Conservation (phyloP, 164 flowering plant species). For the Magnolia officinalis region DNA sequence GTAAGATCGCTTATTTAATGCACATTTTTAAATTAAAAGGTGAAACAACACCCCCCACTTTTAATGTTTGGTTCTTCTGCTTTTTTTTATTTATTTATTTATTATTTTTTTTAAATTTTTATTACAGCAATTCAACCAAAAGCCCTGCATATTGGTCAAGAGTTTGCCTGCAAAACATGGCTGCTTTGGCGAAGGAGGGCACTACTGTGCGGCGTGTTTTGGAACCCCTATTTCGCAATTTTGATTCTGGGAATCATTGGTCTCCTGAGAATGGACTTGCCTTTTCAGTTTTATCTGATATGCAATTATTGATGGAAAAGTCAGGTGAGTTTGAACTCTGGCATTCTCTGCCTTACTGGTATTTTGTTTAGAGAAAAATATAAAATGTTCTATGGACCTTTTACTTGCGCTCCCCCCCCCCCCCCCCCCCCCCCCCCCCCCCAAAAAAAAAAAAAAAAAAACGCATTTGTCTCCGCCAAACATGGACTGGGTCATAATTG, state of each 20-base stretch:
- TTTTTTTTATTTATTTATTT: conserved; percentile 7
- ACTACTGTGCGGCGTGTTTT: conserved; percentile 83
- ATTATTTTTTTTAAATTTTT: background rate
- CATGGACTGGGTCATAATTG: background rate
- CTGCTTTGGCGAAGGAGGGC: conserved; percentile 66
- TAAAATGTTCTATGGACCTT: background rate
- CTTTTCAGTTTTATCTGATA: conserved; percentile 47
- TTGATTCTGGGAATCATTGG: conserved; percentile 77
- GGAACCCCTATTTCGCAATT: conserved; percentile 69
- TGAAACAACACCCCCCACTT: background rate
- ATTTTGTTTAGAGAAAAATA: background rate
- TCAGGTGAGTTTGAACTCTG: conserved; percentile 42
- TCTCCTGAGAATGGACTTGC: conserved; percentile 64
- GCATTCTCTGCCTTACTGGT: background rate
- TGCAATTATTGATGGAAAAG: conserved; percentile 66
- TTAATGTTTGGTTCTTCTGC: background rate
- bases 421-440: too few relatives aligned
- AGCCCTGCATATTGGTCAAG: conserved; percentile 79
- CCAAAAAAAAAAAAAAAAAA: too few relatives aligned
- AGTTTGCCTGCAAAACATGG: conserved; percentile 76
- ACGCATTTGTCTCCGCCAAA: background rate
- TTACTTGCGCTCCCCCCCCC: background rate
- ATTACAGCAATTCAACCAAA: conserved; percentile 57
- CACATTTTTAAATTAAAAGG: background rate
- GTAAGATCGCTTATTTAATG: conserved; percentile 30